Base-by-base conservation (phyloP, 148 eudicot species). In the Dysphania ambrosioides region DNA sequence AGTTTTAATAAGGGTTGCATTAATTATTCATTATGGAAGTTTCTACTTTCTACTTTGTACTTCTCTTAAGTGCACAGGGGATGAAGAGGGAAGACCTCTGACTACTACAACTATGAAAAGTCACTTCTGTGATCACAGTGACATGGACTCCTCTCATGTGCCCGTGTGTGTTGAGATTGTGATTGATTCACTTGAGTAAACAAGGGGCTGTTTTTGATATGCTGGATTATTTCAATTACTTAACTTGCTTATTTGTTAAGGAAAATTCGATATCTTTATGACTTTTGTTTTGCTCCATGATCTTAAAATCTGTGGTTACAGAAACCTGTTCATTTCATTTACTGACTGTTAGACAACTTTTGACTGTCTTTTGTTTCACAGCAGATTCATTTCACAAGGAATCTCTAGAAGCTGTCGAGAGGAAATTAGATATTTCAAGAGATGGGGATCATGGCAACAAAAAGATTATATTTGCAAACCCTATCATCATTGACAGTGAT, bases 401-500 rank as follows among this genome's bases (percentile, higher is more conserved):
- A 38, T 51, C 63, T 49, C 24, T 62, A 13, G 63, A 71, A 61
- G 8, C 26, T 26, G 70, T 44, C 13, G 27, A 62, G 49, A 68
- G 41, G 68, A 61, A 27, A 47, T 40, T 73, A 40, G 38, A 42
- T 16, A 5, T 13, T 64, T 23, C 32, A 18, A 47, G 44, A 31
- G 73, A 19, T 24, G 68, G 41, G 38, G 63, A 6, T 58, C 6
- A 21, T 60, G 38, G 34, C 12, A 49, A 47, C 70, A 40, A 32
- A 51, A 73, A 24, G 44, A 8, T 40, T 44, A 44, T 18, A 15
- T 44, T 15, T 44, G 51, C 51, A 3, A 18, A 44, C 0, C 11
- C 7, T 27, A 49, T 74, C 26, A 26, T 62, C 32, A 62, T 79
- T 40, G 74, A 74, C 66, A 63, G 75, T 40, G 82, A 79, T 6